Percentiles rank a stretch among this genome's conserved stretches.
Evolutionary conservation across 1,139 yeast species (phyloP).

Genomic region (Kazachstania sp.): DNA sequence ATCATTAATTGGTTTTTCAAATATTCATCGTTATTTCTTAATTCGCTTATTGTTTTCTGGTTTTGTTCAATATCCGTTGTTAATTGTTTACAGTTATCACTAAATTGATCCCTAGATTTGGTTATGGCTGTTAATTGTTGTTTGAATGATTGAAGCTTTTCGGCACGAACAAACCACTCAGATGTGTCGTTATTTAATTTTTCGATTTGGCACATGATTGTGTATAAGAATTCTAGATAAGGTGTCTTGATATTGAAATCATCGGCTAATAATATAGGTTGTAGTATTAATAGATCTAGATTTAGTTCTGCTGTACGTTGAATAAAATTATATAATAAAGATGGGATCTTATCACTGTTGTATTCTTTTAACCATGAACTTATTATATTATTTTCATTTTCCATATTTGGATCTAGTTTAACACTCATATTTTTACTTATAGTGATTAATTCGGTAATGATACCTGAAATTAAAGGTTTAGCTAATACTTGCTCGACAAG

Average conservation of each 20-base stretch:
- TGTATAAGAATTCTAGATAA: constrained; percentile 77
- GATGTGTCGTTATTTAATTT: constrained; percentile 42
- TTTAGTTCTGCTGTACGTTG: constrained; percentile 35
- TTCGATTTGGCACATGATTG: constrained; percentile 62
- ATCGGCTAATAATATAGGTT: constrained; percentile 81
- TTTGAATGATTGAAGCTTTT: constrained; percentile 1
- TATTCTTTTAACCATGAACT: constrained; percentile 42
- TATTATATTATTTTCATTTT: constrained; percentile 49
- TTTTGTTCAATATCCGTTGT: background rate
- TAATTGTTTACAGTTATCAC: background rate
- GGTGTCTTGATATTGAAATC: constrained; percentile 82
- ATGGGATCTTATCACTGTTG: constrained; percentile 23
- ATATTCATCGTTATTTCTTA: background rate
- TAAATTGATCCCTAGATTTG: background rate
- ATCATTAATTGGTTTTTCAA: background rate
- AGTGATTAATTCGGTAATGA: constrained; percentile 63
- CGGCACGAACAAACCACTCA: constrained; percentile 33
- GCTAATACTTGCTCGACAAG: constrained; percentile 64
- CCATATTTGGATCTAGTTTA: constrained; percentile 27
- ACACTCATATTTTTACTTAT: constrained; percentile 76
- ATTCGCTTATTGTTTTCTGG: background rate
- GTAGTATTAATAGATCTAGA: constrained; percentile 66
- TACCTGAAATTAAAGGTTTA: constrained; percentile 74
- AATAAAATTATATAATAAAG: constrained; percentile 25
- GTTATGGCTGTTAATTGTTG: constrained; percentile 2